phyloP scores from a whole-genome alignment of 352 stramenopile genomes.

The Globisporangium cederbergense region DNA sequence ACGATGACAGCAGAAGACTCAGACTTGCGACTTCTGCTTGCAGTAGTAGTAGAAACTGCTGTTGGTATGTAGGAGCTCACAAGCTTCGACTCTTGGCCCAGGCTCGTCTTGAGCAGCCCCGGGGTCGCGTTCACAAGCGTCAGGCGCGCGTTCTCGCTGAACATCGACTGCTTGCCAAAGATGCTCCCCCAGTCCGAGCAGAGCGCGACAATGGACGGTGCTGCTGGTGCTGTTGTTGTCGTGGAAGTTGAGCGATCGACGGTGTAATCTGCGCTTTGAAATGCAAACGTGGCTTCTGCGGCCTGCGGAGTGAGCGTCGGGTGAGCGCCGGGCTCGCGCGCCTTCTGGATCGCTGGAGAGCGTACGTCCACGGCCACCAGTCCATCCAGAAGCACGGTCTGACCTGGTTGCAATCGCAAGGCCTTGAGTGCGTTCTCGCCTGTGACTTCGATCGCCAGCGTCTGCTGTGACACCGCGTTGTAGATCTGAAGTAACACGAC shows the following conservation, averaged over 20 bases:
- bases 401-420: constrained; percentile 37
- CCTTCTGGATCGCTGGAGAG: constrained; percentile 22
- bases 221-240: background rate
- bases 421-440: constrained; percentile 41
- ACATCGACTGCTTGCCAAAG: constrained; percentile 59
- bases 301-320: background rate
- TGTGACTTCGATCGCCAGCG: constrained; percentile 48
- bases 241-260: background rate
- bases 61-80: background rate
- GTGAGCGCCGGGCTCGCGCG: constrained; percentile 20
- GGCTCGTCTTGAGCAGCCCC: constrained; percentile 34
- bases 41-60: background rate
- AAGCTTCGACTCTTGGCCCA: constrained; percentile 12
- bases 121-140: constrained; percentile 43
- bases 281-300: constrained; percentile 31
- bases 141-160: constrained; percentile 36
- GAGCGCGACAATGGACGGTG: constrained; percentile 30
- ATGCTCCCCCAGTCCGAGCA: constrained; percentile 64
- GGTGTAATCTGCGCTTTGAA: constrained; percentile 26
- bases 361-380: constrained; percentile 47
- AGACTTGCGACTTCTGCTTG: background rate
- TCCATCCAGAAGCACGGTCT: constrained; percentile 51
- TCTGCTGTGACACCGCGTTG: constrained; percentile 32
- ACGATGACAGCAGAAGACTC: background rate
- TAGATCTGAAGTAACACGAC: constrained; percentile 64